Evolutionary conservation across 2,329 filamentous ascomycete genomes (phyloP), one percentile per base, ranked within the genome.

Genomic region (Colletotrichum sp.): DNA sequence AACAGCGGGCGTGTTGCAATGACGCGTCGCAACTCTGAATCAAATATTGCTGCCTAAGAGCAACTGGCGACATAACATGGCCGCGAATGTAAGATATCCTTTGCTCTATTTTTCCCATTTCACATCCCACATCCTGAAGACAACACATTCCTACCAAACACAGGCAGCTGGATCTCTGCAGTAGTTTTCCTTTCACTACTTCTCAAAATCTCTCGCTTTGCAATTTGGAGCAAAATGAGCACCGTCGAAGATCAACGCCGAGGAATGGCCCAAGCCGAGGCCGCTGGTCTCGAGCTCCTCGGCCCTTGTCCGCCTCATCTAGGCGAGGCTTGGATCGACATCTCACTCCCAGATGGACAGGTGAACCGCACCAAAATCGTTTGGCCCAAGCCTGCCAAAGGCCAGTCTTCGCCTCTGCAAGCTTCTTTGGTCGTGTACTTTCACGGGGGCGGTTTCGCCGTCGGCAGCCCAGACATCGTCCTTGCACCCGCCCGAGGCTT

Each of bases 41-140:
- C 10, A 7, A 21, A 48, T 48, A 48, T 21, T 21, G 43, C n/a
- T 48, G 43, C 43, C 43, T 48, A 21, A 3, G n/a, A 48, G 43
- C 43, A 21, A 48, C 43, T 21, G 0, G 10, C 10, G n/a, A 7
- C 1, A 48, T 48, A 48, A 48, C 3, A 4, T n/a, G 18, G n/a
- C 43, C 1, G 43, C 43, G 43, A 48, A n/a, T 21, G 43, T 21
- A 21, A 21, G 0, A 21, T 13, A 4, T 48, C 4, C 18, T n/a
- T 21, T 7, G 18, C n/a, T n/a, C n/a, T n/a, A n/a, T n/a, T n/a
- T n/a, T 7, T 6, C n/a, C 9, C 43, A 48, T 48, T 6, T 48
- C 10, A 12, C 10, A 48, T 1, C n/a, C 43, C n/a, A 13, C 10
- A 13, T 1, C 3, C 2, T 4, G 10, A 0, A 48, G n/a, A 13